Conservation (phyloP, 305 asterid genomes). For the Vinca major region DNA sequence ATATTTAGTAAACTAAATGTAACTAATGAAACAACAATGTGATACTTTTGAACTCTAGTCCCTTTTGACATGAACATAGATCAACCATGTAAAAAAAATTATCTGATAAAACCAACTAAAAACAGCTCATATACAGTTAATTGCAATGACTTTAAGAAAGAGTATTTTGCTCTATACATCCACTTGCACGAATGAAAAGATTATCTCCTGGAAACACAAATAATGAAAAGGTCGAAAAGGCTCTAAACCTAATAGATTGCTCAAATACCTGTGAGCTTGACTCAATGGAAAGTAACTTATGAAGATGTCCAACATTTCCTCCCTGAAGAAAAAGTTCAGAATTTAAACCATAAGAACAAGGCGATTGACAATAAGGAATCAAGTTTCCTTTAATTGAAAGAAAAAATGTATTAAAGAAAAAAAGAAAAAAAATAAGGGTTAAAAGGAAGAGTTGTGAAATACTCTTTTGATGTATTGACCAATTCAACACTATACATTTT, state of each 20-base stretch:
- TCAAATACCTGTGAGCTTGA: conserved; percentile 94
- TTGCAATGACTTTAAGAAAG: too few relatives aligned
- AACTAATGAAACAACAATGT: not conserved
- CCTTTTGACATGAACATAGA: not conserved
- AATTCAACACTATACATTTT: conserved; percentile 4
- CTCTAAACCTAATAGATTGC: not conserved
- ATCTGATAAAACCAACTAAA: not conserved
- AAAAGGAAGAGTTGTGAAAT: not conserved
- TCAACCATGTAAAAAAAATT: not conserved
- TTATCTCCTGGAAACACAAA: too few relatives aligned
- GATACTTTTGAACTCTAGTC: not conserved
- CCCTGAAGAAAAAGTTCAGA: conserved; percentile 69
- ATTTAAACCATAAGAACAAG: not conserved
- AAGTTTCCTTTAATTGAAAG: not conserved
- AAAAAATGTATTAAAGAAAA: too few relatives aligned
- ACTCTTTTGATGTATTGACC: not conserved
- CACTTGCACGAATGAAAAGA: too few relatives aligned
- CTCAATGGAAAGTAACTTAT: conserved; percentile 67
- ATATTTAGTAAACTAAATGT: too few relatives aligned
- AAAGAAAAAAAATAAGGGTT: not conserved
- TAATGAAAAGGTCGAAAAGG: not conserved
- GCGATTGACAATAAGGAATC: conserved; percentile 13
- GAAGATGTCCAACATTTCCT: conserved; percentile 96
- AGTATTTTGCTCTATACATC: too few relatives aligned
- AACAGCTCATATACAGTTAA: not conserved